phyloP scores from a whole-genome alignment of 176 grass and related monocot species.

The Oryza coarctata region DNA sequence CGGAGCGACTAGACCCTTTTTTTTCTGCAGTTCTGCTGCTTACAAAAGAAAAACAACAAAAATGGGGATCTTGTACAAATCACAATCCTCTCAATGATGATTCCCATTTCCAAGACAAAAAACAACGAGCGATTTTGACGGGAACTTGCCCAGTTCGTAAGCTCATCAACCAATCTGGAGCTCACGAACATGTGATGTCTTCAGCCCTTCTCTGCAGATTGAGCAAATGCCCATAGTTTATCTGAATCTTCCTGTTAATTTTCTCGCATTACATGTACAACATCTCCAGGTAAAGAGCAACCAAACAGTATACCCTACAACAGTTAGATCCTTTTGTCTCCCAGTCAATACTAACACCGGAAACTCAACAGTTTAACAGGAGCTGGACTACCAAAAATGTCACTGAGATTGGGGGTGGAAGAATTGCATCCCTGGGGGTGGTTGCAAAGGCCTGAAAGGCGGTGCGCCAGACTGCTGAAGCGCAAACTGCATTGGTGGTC shows the following conservation, averaged over 20 bases:
- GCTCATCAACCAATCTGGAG: neutral
- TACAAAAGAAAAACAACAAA: neutral
- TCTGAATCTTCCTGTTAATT: constrained; percentile 28
- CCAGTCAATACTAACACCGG: constrained; percentile 43
- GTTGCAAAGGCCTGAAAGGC: constrained; percentile 73
- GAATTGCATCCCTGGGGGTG: constrained; percentile 72
- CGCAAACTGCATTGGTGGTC: constrained; percentile 51
- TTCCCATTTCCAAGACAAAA: neutral
- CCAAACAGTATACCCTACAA: constrained; percentile 43
- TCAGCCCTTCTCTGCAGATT: neutral
- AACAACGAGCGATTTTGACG: neutral
- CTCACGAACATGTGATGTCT: neutral
- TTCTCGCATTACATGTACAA: constrained; percentile 61
- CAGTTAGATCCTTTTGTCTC: constrained; percentile 48
- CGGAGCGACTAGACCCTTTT: too few relatives aligned
- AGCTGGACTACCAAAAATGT: constrained; percentile 47
- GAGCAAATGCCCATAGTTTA: neutral
- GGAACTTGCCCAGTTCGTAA: neutral
- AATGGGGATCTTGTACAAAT: neutral
- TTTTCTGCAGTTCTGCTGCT: neutral
- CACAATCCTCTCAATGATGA: neutral
- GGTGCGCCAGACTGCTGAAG: constrained; percentile 56
- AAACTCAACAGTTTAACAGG: constrained; percentile 39
- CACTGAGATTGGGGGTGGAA: constrained; percentile 70
- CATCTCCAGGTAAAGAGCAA: constrained; percentile 28